Evolutionary conservation across 345 rosid genomes (phyloP).

Genomic region (Litchi chinensis): DNA sequence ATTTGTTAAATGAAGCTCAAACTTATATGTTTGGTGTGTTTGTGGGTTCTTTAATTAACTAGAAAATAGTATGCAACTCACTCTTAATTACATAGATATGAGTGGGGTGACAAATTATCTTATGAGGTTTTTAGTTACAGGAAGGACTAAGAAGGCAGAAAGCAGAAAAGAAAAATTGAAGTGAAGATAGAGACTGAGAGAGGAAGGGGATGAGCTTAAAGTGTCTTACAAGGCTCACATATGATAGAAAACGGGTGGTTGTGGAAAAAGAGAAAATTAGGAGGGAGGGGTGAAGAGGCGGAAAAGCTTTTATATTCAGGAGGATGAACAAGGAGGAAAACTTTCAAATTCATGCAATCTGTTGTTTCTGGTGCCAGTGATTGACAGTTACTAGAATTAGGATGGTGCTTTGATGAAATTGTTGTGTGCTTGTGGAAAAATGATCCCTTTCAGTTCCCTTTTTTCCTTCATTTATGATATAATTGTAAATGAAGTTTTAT

Average conservation of each 20-base stretch:
- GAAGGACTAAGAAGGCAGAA: neutral
- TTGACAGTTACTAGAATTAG: neutral
- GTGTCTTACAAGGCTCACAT: neutral
- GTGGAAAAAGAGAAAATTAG: neutral
- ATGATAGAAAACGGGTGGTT: neutral
- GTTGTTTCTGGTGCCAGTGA: neutral
- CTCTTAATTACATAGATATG: neutral
- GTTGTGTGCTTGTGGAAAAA: neutral
- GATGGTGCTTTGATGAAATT: conserved; percentile 8
- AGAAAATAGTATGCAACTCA: neutral
- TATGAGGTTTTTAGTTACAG: neutral
- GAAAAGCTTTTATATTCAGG: neutral
- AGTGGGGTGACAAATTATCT: neutral
- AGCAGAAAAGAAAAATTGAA: neutral
- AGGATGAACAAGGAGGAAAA: neutral
- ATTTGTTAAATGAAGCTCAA: neutral
- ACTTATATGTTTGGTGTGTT: neutral
- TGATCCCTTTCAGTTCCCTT: neutral
- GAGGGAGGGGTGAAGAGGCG: neutral
- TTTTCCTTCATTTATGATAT: neutral
- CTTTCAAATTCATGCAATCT: neutral
- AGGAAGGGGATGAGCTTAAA: neutral
- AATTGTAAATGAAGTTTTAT: neutral
- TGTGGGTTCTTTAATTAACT: neutral
- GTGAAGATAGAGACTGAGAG: neutral